phyloP scores from a whole-genome alignment of 192 early-diverging fungal species.

The Backusella sp. region DNA sequence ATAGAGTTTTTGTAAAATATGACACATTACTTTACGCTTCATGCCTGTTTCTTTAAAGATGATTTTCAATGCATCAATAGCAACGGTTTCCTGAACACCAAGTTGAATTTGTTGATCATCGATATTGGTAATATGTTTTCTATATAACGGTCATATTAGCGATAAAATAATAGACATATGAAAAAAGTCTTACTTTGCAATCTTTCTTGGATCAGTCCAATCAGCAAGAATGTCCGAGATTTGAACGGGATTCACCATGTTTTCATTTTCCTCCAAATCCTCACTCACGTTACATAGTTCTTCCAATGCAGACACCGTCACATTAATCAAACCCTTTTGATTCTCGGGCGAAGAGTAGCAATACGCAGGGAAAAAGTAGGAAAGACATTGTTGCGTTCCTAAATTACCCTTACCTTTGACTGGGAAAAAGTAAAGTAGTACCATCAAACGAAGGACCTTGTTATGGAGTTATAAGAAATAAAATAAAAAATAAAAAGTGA shows the following conservation, averaged over 20 bases:
- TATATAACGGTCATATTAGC: neutral
- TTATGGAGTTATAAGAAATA: neutral
- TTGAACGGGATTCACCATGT: conserved; percentile 55
- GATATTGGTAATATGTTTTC: conserved; percentile 25
- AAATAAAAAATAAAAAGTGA: neutral
- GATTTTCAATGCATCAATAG: conserved; percentile 62
- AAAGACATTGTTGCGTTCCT: conserved; percentile 80
- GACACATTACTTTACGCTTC: conserved; percentile 58
- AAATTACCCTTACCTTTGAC: conserved; percentile 47
- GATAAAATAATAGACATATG: too few relatives aligned
- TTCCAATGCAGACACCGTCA: conserved; percentile 42
- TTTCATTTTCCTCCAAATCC: conserved; percentile 37
- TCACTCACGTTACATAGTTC: conserved; percentile 32
- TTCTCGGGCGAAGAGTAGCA: conserved; percentile 74
- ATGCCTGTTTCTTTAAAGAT: conserved; percentile 39
- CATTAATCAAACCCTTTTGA: conserved; percentile 64
- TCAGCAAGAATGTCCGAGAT: conserved; percentile 74
- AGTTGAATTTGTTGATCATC: conserved; percentile 38
- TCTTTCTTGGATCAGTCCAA: conserved; percentile 75
- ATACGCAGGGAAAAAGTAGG: conserved; percentile 86
- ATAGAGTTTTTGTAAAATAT: conserved; percentile 58
- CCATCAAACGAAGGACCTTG: conserved; percentile 68
- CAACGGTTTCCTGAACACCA: conserved; percentile 57
- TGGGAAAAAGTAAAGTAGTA: conserved; percentile 85
- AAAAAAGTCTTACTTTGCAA: conserved; percentile 49